phyloP scores from a whole-genome alignment of 805 yeast genomes.

The Myxozyma neglecta region DNA sequence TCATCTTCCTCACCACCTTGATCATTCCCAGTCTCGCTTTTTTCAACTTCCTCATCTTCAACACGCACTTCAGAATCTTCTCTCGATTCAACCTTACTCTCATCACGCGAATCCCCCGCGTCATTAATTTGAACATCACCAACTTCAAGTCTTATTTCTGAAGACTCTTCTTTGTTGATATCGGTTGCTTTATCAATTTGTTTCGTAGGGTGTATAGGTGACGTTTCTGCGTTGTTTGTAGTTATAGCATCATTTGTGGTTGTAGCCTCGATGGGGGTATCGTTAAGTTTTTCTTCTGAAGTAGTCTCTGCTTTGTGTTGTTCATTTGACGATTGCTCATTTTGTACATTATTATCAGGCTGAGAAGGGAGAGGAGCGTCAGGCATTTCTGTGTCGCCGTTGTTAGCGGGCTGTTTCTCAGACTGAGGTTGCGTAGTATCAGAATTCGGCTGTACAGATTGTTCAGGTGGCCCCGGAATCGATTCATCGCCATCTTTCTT shows the following conservation, averaged over 20 bases:
- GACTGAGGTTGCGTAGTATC: too few relatives aligned
- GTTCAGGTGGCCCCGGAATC: not conserved
- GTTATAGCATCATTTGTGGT: too few relatives aligned
- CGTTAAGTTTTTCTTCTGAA: too few relatives aligned
- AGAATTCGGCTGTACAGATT: not conserved
- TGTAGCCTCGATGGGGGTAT: too few relatives aligned
- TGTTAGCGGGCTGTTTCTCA: too few relatives aligned
- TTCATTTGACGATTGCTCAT: too few relatives aligned
- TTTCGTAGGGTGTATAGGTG: too few relatives aligned
- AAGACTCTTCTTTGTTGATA: not conserved
- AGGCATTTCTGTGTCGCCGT: too few relatives aligned
- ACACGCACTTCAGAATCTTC: not conserved
- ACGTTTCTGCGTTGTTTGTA: too few relatives aligned
- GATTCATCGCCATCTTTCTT: conserved; percentile 1
- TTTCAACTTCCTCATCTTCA: not conserved
- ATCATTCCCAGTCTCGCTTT: conserved; percentile 6
- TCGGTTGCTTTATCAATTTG: not conserved
- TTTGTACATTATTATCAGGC: too few relatives aligned
- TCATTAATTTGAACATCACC: not conserved
- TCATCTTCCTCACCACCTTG: not conserved
- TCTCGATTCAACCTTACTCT: not conserved
- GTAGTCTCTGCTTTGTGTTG: too few relatives aligned
- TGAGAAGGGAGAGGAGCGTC: too few relatives aligned
- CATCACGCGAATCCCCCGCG: not conserved
- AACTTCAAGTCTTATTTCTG: not conserved